Evolutionary conservation across 192 early-diverging fungal genomes (phyloP).

Genomic region (Coemansia sp.): DNA sequence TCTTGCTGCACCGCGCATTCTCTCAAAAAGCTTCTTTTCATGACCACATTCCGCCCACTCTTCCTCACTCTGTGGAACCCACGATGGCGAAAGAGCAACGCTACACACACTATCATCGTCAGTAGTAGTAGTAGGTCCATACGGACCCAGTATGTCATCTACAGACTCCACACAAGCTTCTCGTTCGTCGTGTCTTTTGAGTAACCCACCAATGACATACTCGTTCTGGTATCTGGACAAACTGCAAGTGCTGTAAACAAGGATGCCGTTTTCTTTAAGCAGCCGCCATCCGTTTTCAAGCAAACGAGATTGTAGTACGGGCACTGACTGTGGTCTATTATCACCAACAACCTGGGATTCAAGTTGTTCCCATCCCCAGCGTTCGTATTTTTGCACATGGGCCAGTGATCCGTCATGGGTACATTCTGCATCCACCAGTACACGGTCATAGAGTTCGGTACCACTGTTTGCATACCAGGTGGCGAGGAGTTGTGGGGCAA

Average conservation of each 20-base stretch:
- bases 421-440: slow-evolving; percentile 69
- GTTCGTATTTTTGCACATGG: slow-evolving; percentile 76
- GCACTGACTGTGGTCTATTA: slow-evolving; percentile 56
- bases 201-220: slow-evolving; percentile 75
- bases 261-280: slow-evolving; percentile 66
- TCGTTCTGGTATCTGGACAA: slow-evolving; percentile 82
- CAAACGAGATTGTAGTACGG: slow-evolving; percentile 56
- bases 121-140: too few species aligned
- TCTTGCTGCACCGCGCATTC: slow-evolving; percentile 28
- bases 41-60: slow-evolving; percentile 14
- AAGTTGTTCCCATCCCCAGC: slow-evolving; percentile 78
- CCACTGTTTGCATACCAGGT: slow-evolving; percentile 54
- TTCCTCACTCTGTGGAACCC: slow-evolving; percentile 4
- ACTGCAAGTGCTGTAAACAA: slow-evolving; percentile 89
- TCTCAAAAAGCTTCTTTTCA: slow-evolving; percentile 6
- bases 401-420: slow-evolving; percentile 91
- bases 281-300: slow-evolving; percentile 74
- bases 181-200: slow-evolving; percentile 37
- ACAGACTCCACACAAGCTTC: slow-evolving; percentile 29
- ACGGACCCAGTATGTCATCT: not conserved
- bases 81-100: slow-evolving; percentile 4
- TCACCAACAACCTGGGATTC: slow-evolving; percentile 68
- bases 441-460: slow-evolving; percentile 60
- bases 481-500: slow-evolving; percentile 66
- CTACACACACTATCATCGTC: not conserved